Evolutionary conservation across 2,329 filamentous ascomycete genomes (phyloP).

Genomic region (Dothideomycetidae sp.): DNA sequence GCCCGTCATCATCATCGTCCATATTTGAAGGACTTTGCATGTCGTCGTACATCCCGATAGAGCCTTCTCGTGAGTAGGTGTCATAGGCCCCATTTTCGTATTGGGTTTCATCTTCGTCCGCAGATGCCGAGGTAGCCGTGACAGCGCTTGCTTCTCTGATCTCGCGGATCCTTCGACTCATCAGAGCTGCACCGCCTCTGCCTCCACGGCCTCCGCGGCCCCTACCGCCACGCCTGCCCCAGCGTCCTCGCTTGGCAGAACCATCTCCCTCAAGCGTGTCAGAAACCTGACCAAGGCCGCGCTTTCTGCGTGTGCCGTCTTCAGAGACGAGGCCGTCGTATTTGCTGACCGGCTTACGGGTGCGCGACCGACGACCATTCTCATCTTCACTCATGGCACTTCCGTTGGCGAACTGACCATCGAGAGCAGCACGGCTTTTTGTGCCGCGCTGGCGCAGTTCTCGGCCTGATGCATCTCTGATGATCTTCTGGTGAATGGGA

Average conservation of each 20-base stretch:
- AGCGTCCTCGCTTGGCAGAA: slow-evolving; percentile 7
- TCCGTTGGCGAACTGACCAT: slow-evolving; percentile 20
- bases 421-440: slow-evolving; percentile 18
- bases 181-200: slow-evolving; percentile 8
- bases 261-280: slow-evolving; percentile 12
- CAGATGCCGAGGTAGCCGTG: slow-evolving; percentile 14
- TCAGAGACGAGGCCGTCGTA: slow-evolving; percentile 12
- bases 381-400: slow-evolving; percentile 9
- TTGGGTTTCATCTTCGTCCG: slow-evolving; percentile 12
- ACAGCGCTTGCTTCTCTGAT: slow-evolving; percentile 30
- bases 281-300: slow-evolving; percentile 10
- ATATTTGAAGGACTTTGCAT: slow-evolving; percentile 11
- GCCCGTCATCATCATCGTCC: slow-evolving; percentile 3
- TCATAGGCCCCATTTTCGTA: slow-evolving; percentile 16
- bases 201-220: slow-evolving; percentile 9
- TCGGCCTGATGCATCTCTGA: slow-evolving; percentile 31
- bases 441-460: slow-evolving; percentile 33
- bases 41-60: slow-evolving; percentile 14
- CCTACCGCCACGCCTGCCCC: slow-evolving; percentile 4
- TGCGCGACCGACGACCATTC: slow-evolving; percentile 8
- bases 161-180: slow-evolving; percentile 30
- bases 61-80: slow-evolving; percentile 16
- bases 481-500: slow-evolving; percentile 39
- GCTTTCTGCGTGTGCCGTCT: slow-evolving; percentile 9
- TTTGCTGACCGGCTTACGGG: slow-evolving; percentile 11